Percentiles rank a stretch among this genome's conserved stretches.
phyloP scores from a whole-genome alignment of 805 yeast species.

The Geotrichum ghanense region DNA sequence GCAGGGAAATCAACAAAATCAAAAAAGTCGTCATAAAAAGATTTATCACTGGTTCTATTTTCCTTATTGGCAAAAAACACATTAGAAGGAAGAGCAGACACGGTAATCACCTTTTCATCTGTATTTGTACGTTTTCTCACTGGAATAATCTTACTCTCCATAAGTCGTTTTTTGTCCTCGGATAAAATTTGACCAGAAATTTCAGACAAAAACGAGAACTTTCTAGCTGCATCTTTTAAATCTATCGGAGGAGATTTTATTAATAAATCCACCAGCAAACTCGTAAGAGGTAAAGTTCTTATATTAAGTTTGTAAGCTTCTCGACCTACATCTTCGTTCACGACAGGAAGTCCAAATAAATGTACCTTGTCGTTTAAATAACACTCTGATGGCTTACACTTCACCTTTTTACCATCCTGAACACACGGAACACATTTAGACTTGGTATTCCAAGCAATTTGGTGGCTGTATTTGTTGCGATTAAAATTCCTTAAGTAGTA shows the following conservation, averaged over 20 bases:
- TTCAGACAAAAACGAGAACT: slow-evolving; percentile 22
- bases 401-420: slow-evolving; percentile 7
- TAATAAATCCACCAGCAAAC: slow-evolving; percentile 13
- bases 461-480: slow-evolving; percentile 13
- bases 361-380: slow-evolving; percentile 15
- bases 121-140: slow-evolving; percentile 8
- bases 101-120: slow-evolving; percentile 9
- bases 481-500: slow-evolving; percentile 21
- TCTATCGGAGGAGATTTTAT: slow-evolving; percentile 16
- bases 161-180: slow-evolving; percentile 13
- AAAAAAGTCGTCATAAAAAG: slow-evolving; percentile 17
- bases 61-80: neutral
- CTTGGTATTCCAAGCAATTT: slow-evolving; percentile 1
- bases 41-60: slow-evolving; percentile 1
- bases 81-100: slow-evolving; percentile 1
- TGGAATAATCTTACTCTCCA: slow-evolving; percentile 20
- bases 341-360: slow-evolving; percentile 23
- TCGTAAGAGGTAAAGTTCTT: slow-evolving; percentile 17
- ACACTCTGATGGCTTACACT: slow-evolving; percentile 16
- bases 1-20: slow-evolving; percentile 17
- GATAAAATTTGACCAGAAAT: slow-evolving; percentile 14
- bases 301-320: slow-evolving; percentile 26
- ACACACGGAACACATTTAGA: slow-evolving; percentile 15
- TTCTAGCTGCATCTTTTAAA: slow-evolving; percentile 14
- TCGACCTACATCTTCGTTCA: slow-evolving; percentile 12